Percentiles rank a stretch among this genome's conserved stretches.
Evolutionary conservation across 2,329 filamentous ascomycete genomes (phyloP).

Genomic region (Colletotrichum liaoningense): DNA sequence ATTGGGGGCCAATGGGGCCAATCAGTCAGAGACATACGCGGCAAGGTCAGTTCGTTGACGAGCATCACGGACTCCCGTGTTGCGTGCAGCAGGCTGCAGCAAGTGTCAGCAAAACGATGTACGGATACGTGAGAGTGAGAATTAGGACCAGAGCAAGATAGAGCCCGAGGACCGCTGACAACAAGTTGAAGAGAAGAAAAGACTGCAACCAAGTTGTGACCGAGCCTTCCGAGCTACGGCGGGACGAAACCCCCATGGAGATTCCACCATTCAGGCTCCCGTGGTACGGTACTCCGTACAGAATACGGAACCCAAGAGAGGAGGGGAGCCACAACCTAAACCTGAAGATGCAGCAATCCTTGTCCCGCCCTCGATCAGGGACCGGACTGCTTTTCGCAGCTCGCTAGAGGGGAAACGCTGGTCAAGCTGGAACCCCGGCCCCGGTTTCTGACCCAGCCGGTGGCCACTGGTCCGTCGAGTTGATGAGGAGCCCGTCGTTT

Average conservation of each 20-base stretch:
- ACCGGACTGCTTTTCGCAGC: background rate
- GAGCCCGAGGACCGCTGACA: background rate
- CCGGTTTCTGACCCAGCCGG: background rate
- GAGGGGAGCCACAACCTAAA: conserved; percentile 8
- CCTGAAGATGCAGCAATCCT: conserved; percentile 11
- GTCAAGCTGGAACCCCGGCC: conserved; percentile 7
- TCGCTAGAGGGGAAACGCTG: background rate
- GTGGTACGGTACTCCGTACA: background rate
- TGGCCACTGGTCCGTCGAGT: conserved; percentile 6
- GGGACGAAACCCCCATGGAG: background rate
- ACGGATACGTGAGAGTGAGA: background rate
- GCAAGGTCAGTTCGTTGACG: background rate
- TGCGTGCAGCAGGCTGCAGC: background rate
- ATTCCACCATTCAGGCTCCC: background rate
- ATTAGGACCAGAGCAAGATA: background rate
- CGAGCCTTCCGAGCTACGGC: background rate
- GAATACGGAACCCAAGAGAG: background rate
- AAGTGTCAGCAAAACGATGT: background rate
- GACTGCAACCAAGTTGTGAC: background rate
- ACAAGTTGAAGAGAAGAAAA: background rate
- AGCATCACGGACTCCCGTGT: conserved; percentile 3
- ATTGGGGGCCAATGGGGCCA: background rate
- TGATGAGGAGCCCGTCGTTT: conserved; percentile 20
- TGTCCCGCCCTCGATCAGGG: conserved; percentile 2
- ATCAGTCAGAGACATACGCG: background rate